Evolutionary conservation across 1,284 basidiomycete species (phyloP).

Genomic region (Porodaedalea pini): DNA sequence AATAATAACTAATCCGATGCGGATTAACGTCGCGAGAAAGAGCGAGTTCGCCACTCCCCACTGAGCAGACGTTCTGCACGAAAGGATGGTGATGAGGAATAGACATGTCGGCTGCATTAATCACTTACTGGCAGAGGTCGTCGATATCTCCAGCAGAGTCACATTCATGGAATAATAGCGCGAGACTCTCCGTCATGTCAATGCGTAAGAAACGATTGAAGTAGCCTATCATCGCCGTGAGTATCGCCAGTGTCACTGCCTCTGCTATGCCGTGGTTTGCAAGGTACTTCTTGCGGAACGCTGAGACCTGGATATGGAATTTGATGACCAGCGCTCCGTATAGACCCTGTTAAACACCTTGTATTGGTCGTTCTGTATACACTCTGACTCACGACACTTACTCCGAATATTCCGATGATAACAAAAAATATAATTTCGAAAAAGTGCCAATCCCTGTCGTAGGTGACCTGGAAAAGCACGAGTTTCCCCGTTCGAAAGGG

Average conservation of each 20-base stretch:
- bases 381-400: constrained; percentile 37
- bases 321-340: constrained; percentile 98
- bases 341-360: constrained; percentile 60
- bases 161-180: constrained; percentile 96
- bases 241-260: constrained; percentile 79
- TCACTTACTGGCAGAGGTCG: constrained; percentile 88
- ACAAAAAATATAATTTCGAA: constrained; percentile 97
- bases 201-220: constrained; percentile 93
- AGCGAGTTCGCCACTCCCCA: constrained; percentile 96
- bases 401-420: constrained; percentile 93
- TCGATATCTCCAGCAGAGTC: constrained; percentile 91
- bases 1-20: constrained; percentile 83
- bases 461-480: constrained; percentile 96
- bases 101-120: constrained; percentile 2
- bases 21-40: constrained; percentile 86
- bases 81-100: neutral
- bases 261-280: constrained; percentile 84
- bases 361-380: no score
- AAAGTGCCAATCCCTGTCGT: constrained; percentile 98
- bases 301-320: constrained; percentile 93
- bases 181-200: constrained; percentile 98
- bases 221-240: constrained; percentile 92
- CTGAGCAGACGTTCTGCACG: constrained; percentile 74
- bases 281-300: constrained; percentile 89
- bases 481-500: constrained; percentile 98